phyloP scores from a whole-genome alignment of 805 yeast genomes.

The Saccharomycopsis amapae region DNA sequence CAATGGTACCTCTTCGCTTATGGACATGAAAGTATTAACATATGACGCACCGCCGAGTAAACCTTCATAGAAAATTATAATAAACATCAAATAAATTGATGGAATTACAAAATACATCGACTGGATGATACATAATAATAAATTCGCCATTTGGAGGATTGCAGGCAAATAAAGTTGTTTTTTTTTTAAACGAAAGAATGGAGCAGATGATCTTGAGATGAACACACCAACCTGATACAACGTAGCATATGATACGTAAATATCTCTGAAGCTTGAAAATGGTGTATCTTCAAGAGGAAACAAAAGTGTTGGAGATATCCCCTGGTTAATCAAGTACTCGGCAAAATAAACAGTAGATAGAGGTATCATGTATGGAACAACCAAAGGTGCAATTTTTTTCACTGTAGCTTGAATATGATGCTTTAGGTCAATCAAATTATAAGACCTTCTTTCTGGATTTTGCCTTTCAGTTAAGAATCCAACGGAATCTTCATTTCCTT shows the following conservation, averaged over 20 bases:
- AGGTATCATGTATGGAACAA: conserved; percentile 75
- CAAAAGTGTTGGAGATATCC: conserved; percentile 79
- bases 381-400: conserved; percentile 34
- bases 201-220: conserved; percentile 78
- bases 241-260: conserved; percentile 86
- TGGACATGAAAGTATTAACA: conserved; percentile 78
- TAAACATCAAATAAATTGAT: conserved; percentile 53
- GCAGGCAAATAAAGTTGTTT: conserved; percentile 64
- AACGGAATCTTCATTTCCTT: conserved; percentile 1
- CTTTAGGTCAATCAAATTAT: background rate
- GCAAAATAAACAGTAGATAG: conserved; percentile 73
- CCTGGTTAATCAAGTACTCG: conserved; percentile 88
- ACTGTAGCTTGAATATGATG: conserved; percentile 27
- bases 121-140: conserved; percentile 53
- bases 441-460: background rate
- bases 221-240: conserved; percentile 90
- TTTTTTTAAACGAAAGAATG: conserved; percentile 48
- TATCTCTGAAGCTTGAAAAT: conserved; percentile 66
- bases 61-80: conserved; percentile 77
- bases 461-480: conserved; percentile 2
- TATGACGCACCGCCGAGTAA: conserved; percentile 86
- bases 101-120: conserved; percentile 53
- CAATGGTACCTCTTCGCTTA: conserved; percentile 49
- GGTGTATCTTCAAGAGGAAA: conserved; percentile 71
- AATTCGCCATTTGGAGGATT: conserved; percentile 57